Conservation (phyloP, 352 stramenopile species). For the Pythium monospermum region DNA sequence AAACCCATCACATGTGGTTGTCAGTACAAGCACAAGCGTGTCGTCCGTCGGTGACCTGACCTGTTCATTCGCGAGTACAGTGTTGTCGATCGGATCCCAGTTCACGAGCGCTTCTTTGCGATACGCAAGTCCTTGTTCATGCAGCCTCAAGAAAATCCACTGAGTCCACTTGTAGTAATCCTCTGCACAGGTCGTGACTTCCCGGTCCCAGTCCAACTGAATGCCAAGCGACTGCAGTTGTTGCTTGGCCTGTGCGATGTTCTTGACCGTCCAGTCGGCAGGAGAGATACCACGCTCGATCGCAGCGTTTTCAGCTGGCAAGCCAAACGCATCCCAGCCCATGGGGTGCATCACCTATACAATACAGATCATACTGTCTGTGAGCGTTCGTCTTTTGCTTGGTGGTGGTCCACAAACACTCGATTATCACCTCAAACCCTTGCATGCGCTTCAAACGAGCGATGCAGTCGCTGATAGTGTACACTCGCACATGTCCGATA, state of each 20-base stretch:
- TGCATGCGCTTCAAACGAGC: conserved; percentile 96
- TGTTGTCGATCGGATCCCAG: conserved; percentile 98
- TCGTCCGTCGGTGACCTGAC: conserved; percentile 35
- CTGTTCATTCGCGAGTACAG: conserved; percentile 99
- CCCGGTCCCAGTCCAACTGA: conserved; percentile 96
- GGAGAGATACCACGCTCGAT: conserved; percentile 97
- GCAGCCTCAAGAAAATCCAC: conserved; percentile 99
- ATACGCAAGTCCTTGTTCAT: conserved; percentile 93
- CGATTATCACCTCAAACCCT: conserved; percentile 79
- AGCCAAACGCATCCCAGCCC: conserved; percentile 99
- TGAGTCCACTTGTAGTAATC: conserved; percentile 99
- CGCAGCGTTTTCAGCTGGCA: conserved; percentile 99
- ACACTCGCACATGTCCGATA: conserved; percentile 99
- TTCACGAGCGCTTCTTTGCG: conserved; percentile 98
- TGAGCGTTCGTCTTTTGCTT: background rate
- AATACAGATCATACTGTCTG: background rate
- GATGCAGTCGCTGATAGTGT: conserved; percentile 99
- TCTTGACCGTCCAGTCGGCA: conserved; percentile 92
- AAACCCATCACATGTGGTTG: background rate
- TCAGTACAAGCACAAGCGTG: background rate
- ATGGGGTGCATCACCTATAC: conserved; percentile 96
- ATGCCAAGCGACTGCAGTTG: conserved; percentile 97
- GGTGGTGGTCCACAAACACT: background rate
- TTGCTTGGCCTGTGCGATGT: conserved; percentile 96
- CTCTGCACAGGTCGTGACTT: conserved; percentile 95